Percentiles rank a stretch among this genome's conserved stretches.
Conservation (phyloP, 345 rosid genomes). For the Zanthoxylum bungeanum region DNA sequence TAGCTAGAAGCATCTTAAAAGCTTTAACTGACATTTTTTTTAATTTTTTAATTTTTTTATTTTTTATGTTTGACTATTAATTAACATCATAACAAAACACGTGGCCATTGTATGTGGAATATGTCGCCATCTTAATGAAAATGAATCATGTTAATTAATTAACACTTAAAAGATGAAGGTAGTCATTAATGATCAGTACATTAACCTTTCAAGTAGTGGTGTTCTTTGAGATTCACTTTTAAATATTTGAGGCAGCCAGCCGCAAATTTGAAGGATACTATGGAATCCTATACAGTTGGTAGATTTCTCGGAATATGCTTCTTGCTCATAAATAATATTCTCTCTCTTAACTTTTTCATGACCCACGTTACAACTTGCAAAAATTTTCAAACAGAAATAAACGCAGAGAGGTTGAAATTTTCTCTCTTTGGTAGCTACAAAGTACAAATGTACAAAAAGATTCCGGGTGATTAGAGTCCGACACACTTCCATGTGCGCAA, state of each 20-base stretch:
- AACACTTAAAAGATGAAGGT: too few relatives aligned
- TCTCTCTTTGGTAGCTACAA: neutral
- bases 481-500: too few relatives aligned
- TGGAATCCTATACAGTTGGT: slow-evolving; percentile 12
- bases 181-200: neutral
- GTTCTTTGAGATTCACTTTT: neutral
- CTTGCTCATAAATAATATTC: neutral
- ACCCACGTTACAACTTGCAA: slow-evolving; percentile 17
- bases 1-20: too few relatives aligned
- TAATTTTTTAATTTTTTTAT: too few relatives aligned
- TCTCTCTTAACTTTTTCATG: neutral
- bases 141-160: neutral
- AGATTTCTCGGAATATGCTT: neutral
- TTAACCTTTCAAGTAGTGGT: neutral
- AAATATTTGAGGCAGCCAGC: neutral
- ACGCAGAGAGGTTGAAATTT: too few relatives aligned
- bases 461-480: neutral
- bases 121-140: too few relatives aligned
- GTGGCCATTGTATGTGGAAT: too few relatives aligned
- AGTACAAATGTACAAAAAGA: too few relatives aligned
- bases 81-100: too few relatives aligned
- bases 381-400: slow-evolving; percentile 4
- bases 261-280: slow-evolving; percentile 19
- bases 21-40: too few relatives aligned
- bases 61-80: too few relatives aligned